Conservation (phyloP, 352 stramenopile species). For the Pythium volutum region DNA sequence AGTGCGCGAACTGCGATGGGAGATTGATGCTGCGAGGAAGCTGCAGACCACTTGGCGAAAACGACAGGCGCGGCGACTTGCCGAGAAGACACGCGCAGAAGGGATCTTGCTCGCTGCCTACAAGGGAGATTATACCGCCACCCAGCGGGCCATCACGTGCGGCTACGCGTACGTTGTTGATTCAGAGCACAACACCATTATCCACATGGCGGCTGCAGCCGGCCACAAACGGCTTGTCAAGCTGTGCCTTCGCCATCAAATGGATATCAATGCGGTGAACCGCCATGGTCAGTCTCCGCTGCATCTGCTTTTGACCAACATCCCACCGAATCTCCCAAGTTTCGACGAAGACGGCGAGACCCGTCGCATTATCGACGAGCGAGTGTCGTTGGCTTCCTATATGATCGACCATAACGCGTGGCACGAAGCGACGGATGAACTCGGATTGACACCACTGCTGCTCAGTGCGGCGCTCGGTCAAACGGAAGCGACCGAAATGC, state of each 20-base stretch:
- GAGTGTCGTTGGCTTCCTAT: slow-evolving; percentile 59
- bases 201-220: slow-evolving; percentile 64
- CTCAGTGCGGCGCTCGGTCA: slow-evolving; percentile 57
- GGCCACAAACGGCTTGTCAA: slow-evolving; percentile 81
- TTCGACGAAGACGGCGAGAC: slow-evolving; percentile 19
- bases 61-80: slow-evolving; percentile 38
- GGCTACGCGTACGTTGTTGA: slow-evolving; percentile 56
- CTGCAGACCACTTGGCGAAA: slow-evolving; percentile 64
- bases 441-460: slow-evolving; percentile 63
- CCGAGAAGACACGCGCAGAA: slow-evolving; percentile 36
- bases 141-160: slow-evolving; percentile 47
- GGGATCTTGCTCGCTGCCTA: slow-evolving; percentile 64
- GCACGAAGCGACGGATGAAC: slow-evolving; percentile 66
- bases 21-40: slow-evolving; percentile 36
- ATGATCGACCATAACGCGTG: slow-evolving; percentile 87
- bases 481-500: slow-evolving; percentile 55
- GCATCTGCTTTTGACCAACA: slow-evolving; percentile 70
- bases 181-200: slow-evolving; percentile 57
- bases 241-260: slow-evolving; percentile 66
- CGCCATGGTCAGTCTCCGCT: slow-evolving; percentile 53
- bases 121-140: slow-evolving; percentile 72
- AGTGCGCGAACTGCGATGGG: slow-evolving; percentile 35
- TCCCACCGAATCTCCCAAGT: slow-evolving; percentile 16
- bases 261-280: slow-evolving; percentile 75
- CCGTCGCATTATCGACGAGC: slow-evolving; percentile 26